These are phyloP conservation scores for Chaetomium sp. DNA, from an alignment of 2,329 filamentous ascomycete species.

Conservation along the genomic window DNA sequence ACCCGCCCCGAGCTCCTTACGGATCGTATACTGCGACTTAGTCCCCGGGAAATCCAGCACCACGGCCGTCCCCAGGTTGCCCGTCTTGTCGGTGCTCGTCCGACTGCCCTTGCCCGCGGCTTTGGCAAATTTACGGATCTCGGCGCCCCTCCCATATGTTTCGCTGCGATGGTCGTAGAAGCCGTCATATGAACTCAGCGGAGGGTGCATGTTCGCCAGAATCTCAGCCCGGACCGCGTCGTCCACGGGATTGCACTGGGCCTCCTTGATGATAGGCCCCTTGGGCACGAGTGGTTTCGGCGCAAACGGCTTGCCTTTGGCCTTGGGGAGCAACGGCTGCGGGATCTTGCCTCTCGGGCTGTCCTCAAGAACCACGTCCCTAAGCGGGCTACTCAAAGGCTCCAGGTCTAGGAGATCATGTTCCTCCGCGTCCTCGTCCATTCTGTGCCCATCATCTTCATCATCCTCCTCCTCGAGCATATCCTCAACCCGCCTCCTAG, in stretches of 20 bases:
- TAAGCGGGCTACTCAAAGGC: constrained; percentile 62
- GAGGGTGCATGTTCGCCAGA: constrained; percentile 64
- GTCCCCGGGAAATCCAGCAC: constrained; percentile 62
- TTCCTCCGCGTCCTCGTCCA: constrained; percentile 29
- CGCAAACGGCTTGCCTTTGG: constrained; percentile 39
- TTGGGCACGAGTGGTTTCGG: constrained; percentile 36
- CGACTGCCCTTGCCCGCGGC: constrained; percentile 51
- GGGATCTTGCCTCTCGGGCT: constrained; percentile 39
- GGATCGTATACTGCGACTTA: constrained; percentile 65
- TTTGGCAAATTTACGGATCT: constrained; percentile 79
- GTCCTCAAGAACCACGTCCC: constrained; percentile 53
- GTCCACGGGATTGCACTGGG: constrained; percentile 84
- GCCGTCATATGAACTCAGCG: constrained; percentile 66
- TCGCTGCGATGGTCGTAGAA: constrained; percentile 67
- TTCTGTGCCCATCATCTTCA: constrained; percentile 24
- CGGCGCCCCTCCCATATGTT: constrained; percentile 58
- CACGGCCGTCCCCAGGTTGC: constrained; percentile 53
- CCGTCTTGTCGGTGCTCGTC: constrained; percentile 54
- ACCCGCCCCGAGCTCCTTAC: constrained; percentile 81
- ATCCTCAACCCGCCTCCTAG: constrained; percentile 42
- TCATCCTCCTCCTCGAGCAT: constrained; percentile 30
- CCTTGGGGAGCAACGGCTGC: constrained; percentile 41
- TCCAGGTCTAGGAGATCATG: constrained; percentile 28
- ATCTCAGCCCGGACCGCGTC: constrained; percentile 68
- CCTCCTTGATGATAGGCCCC: constrained; percentile 72